phyloP scores from a whole-genome alignment of 1,284 basidiomycete species.

The Ceratobasidium theobromae region DNA sequence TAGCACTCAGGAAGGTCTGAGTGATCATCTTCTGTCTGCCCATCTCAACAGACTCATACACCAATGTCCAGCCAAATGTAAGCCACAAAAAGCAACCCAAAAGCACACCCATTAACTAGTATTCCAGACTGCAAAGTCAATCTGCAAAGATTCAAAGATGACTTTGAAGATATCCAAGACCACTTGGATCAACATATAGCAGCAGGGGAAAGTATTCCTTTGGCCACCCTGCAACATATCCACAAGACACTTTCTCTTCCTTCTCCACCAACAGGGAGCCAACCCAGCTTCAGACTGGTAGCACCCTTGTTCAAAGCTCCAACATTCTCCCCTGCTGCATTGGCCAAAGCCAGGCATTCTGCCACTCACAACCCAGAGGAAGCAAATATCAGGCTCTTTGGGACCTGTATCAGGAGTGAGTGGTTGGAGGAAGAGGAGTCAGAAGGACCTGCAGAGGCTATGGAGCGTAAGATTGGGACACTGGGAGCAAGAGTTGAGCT shows the following conservation, averaged over 20 bases:
- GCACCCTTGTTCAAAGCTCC: not conserved
- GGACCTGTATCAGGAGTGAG: not conserved
- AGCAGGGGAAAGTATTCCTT: not conserved
- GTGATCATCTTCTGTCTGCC: not conserved
- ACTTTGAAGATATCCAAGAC: not conserved
- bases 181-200: not conserved
- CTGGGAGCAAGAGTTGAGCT: no score
- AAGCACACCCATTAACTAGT: not conserved
- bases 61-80: constrained; percentile 9
- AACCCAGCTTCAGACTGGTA: not conserved
- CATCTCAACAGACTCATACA: not conserved
- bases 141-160: not conserved
- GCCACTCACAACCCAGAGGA: not conserved
- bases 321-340: not conserved
- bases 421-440: constrained; percentile 3
- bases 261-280: not conserved
- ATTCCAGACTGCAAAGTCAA: constrained; percentile 9
- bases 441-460: not conserved
- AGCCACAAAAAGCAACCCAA: not conserved
- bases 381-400: not conserved
- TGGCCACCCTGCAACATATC: not conserved
- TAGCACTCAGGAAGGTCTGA: not conserved
- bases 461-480: not conserved
- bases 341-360: not conserved
- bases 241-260: not conserved